phyloP scores from a whole-genome alignment of 1,284 basidiomycete species.

The Sanghuangporus sanghuang region DNA sequence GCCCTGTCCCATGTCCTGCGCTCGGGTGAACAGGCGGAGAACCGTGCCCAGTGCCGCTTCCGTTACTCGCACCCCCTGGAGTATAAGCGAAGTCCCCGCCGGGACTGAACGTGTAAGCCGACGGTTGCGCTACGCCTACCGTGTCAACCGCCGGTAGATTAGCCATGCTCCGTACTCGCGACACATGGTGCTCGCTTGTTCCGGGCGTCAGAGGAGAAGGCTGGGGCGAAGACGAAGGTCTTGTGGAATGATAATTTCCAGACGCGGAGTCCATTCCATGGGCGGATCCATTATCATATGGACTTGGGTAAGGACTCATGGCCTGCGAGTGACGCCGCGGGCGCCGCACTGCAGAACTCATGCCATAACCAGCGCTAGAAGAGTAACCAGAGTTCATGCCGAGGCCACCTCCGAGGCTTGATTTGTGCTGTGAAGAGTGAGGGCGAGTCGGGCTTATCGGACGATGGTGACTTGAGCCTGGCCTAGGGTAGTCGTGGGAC shows the following conservation, averaged over 20 bases:
- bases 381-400: slow-evolving; percentile 9
- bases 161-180: slow-evolving; percentile 69
- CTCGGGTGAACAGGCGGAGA: slow-evolving; percentile 8
- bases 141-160: slow-evolving; percentile 63
- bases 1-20: slow-evolving; percentile 34
- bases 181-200: slow-evolving; percentile 4
- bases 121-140: not conserved
- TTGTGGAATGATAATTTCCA: slow-evolving; percentile 23
- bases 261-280: slow-evolving; percentile 20
- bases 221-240: slow-evolving; percentile 70
- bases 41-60: slow-evolving; percentile 14
- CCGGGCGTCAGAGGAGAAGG: slow-evolving; percentile 30
- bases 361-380: not conserved
- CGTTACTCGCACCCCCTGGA: slow-evolving; percentile 32
- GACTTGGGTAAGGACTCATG: slow-evolving; percentile 76
- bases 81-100: slow-evolving; percentile 77
- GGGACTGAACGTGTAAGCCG: slow-evolving; percentile 54
- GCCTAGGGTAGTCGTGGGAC: slow-evolving; percentile 53
- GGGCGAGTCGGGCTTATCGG: slow-evolving; percentile 48
- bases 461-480: slow-evolving; percentile 65
- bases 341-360: slow-evolving; percentile 40
- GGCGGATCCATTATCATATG: slow-evolving; percentile 61
- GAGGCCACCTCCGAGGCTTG: slow-evolving; percentile 40
- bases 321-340: slow-evolving; percentile 75
- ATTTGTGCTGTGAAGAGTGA: slow-evolving; percentile 51